phyloP scores from a whole-genome alignment of 345 rosid genomes.

The Combretum micranthum region DNA sequence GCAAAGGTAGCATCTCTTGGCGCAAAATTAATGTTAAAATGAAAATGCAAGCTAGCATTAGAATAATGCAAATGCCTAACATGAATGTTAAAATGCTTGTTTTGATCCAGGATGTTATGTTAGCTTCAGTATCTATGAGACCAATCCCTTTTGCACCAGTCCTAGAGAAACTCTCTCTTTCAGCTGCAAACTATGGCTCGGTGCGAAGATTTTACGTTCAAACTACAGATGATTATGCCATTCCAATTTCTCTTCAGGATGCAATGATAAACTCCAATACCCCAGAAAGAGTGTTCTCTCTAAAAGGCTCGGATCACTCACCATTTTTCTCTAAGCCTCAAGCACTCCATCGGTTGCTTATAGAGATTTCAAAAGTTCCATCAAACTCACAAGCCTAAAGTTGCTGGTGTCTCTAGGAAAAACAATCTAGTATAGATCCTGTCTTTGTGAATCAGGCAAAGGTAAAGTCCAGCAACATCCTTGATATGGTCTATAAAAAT shows the following conservation, averaged over 20 bases:
- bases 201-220: conserved; percentile 47
- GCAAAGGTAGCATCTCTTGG: conserved; percentile 22
- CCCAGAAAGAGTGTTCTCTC: conserved; percentile 45
- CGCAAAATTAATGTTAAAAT: too few species aligned
- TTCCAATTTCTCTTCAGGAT: conserved; percentile 46
- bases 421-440: too few species aligned
- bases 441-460: too few species aligned
- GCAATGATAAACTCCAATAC: conserved; percentile 41
- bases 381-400: conserved; percentile 6
- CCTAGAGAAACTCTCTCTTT: conserved; percentile 33
- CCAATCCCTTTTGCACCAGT: too few species aligned
- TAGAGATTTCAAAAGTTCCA: conserved; percentile 46
- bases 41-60: too few species aligned
- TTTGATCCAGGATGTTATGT: conserved; percentile 12
- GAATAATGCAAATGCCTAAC: too few species aligned
- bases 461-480: too few species aligned
- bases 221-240: conserved; percentile 48
- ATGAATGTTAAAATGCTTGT: neutral
- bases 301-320: conserved; percentile 67
- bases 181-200: conserved; percentile 45
- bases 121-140: conserved; percentile 39
- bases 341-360: conserved; percentile 41
- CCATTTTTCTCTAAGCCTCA: conserved; percentile 75
- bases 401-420: too few species aligned
- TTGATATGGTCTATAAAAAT: too few species aligned